Base-by-base conservation (phyloP, 2,329 filamentous ascomycete genomes). In the Rugonectria rugulosa region DNA sequence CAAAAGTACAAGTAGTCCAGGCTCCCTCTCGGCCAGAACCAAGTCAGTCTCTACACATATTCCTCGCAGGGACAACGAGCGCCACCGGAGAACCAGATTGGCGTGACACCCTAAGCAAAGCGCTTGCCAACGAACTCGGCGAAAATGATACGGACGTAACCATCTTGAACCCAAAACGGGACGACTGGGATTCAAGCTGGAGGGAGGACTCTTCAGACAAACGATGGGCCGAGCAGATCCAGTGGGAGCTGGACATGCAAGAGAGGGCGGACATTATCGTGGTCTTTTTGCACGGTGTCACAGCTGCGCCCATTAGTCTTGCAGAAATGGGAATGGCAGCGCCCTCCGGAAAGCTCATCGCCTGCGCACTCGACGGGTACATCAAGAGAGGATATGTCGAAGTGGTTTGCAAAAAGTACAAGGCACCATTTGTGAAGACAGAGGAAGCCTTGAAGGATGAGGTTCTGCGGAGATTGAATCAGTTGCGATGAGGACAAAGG, bases 231-330 rank as follows among this genome's bases (percentile, higher is more conserved):
- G 70, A 79, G 32, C 87, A 89, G 67, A 77, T 85, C 0, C 70
- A 77, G 24, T 89, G 87, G 86, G 87, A 89, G 72, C 74, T 88
- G 2, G 74, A 79, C 14, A 83, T 77, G 69, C 80, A 85, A 59
- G 79, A 83, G 12, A 57, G 59, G 1, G 82, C 82, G 0, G 77
- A 81, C 61, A 64, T 88, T 5, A 72, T 88, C 6, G 80, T 81
- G 20, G 74, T 88, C 49, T 85, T 82, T 67, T 84, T 88, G 52
- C 78, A 83, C 40, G 73, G 76, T 2, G 71, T 60, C 3, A 85
- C 82, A 0, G 72, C 75, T 41, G 83, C 84, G 7, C 82, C 83
- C 2, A 77, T 88, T 21, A 85, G 80, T 27, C 69, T 89, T 64
- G 70, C 88, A 38, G 86, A 89, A 71, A 69, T 89, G 15, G 86